Evolutionary conservation across 371 early-diverging fungal genomes (phyloP).

Genomic region (Rhizopus microsporus): DNA sequence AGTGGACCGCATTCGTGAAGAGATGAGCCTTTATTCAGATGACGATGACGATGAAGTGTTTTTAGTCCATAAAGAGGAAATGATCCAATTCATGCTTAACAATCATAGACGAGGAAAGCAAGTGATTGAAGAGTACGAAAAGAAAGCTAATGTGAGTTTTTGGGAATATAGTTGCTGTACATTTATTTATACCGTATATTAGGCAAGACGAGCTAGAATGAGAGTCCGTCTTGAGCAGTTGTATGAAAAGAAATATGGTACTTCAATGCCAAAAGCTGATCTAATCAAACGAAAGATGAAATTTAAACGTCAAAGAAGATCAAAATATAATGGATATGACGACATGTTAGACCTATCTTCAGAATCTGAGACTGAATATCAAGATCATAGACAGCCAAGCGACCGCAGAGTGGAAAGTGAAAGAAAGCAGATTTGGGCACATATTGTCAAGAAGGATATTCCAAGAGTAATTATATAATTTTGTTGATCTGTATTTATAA

Average conservation of each 20-base stretch:
- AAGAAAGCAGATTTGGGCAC: constrained; percentile 42
- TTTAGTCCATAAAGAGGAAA: constrained; percentile 32
- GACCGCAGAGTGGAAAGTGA: constrained; percentile 34
- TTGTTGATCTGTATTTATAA: background rate
- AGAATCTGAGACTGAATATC: constrained; percentile 1
- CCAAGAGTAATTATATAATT: constrained; percentile 34
- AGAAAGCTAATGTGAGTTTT: constrained; percentile 38
- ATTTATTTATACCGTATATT: background rate
- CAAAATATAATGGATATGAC: constrained; percentile 2
- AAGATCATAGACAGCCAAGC: constrained; percentile 4
- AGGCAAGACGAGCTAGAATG: constrained; percentile 34
- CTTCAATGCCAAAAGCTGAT: constrained; percentile 24
- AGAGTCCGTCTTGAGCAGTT: constrained; percentile 35
- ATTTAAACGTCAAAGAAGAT: background rate
- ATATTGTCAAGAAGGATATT: constrained; percentile 51
- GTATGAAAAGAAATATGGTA: constrained; percentile 43
- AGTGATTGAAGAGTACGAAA: constrained; percentile 46
- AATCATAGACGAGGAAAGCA: constrained; percentile 36
- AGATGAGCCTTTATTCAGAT: constrained; percentile 24
- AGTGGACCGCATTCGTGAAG: constrained; percentile 25
- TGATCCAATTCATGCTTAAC: constrained; percentile 50
- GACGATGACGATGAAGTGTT: constrained; percentile 44
- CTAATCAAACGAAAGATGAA: constrained; percentile 8
- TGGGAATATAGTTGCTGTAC: background rate
- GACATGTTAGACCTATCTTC: background rate